Percentiles rank a stretch among this genome's conserved stretches.
These are phyloP conservation scores for Aureobasidium subglaciale DNA, from an alignment of 2,329 filamentous ascomycete genomes.

Conservation along the genomic window DNA sequence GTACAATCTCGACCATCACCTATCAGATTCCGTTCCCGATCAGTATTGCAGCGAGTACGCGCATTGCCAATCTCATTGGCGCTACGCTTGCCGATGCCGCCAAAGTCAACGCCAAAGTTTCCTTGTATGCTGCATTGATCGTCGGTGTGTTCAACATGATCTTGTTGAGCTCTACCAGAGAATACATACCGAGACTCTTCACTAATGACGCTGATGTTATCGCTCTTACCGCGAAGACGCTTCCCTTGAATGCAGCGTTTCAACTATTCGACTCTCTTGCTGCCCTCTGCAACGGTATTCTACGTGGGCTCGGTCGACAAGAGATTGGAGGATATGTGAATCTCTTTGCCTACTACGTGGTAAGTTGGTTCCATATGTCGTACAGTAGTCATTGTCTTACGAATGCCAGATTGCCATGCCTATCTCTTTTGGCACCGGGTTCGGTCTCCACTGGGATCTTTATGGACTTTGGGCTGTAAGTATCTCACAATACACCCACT, in stretches of 20 bases:
- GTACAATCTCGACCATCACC: conserved; percentile 30
- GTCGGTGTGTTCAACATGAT: conserved; percentile 67
- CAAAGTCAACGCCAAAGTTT: conserved; percentile 68
- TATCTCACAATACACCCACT: neutral
- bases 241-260: conserved; percentile 79
- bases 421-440: conserved; percentile 68
- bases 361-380: conserved; percentile 16
- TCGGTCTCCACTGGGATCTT: conserved; percentile 68
- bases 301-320: conserved; percentile 80
- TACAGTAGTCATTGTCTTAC: neutral
- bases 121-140: conserved; percentile 56
- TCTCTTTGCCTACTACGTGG: conserved; percentile 72
- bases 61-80: conserved; percentile 85
- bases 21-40: conserved; percentile 64
- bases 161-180: conserved; percentile 44
- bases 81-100: conserved; percentile 74
- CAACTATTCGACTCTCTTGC: conserved; percentile 81
- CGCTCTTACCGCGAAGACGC: conserved; percentile 56
- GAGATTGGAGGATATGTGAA: conserved; percentile 85
- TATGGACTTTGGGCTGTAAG: conserved; percentile 61
- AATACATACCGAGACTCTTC: conserved; percentile 68
- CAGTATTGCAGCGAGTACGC: conserved; percentile 79
- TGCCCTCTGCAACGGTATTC: conserved; percentile 70
- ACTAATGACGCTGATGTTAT: conserved; percentile 61
- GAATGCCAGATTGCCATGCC: conserved; percentile 60